Evolutionary conservation across 441 rosid species (phyloP), one percentile per base, ranked within the genome.

Genomic region (Dalechampia spathulata): DNA sequence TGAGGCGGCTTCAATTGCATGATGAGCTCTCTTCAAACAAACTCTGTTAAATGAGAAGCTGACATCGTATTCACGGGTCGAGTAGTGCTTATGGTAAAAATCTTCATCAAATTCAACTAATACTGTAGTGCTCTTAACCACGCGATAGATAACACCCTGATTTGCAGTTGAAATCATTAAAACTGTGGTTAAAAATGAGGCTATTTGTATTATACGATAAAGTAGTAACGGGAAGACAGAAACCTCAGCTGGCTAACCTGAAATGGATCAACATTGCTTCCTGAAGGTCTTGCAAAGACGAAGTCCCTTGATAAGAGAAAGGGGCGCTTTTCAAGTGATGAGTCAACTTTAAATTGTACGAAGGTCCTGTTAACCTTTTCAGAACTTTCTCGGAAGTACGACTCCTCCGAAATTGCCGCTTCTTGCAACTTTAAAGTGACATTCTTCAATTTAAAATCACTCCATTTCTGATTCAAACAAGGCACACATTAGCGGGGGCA

Each of bases 1-100:
- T 0, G 77, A 54, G 10, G 57, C 74, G 34, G 75, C 72, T 62
- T 62, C 65, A 22, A 73, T 46, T 14, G 81, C 84, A 50, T 73
- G 72, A 46, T 73, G 78, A 52, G 73, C 75, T 55, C 81, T 65
- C 54, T 73, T 75, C 38, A 73, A 59, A 58, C 78, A 66, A 14
- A 71, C 77, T 66, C 76, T 66, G 64, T 75, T 79, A 59, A 73
- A 73, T 16, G 78, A 79, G 68, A 75, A 68, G 58, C 74, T 62
- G 32, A 75, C 53, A 44, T 75, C 67, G 41, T 73, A 75, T 62
- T 30, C 64, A 2, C 1, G 5, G 21, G 57, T 55, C 12, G 72
- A 15, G 20, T 0, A 22, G 43, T 76, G 75, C 65, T 71, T 77
- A 40, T 46, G 49, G 48, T 44, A 51, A 62, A 79, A 79, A 27